Base-by-base conservation (phyloP, 2,329 filamentous ascomycete genomes). In the Trichoderma sp. region DNA sequence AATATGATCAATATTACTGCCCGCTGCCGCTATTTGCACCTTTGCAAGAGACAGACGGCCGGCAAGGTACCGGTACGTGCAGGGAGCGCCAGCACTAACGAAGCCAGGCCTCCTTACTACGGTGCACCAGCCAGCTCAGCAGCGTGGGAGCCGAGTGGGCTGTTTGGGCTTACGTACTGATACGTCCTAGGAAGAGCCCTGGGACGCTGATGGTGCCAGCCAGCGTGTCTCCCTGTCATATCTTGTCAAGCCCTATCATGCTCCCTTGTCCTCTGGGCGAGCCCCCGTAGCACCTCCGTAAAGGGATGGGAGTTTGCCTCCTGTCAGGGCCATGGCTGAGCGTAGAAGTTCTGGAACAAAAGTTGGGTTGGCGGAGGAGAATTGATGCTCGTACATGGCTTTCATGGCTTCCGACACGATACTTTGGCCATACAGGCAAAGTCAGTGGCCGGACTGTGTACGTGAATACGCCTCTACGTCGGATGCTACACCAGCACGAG, bases 121-220 rank as follows among this genome's bases (percentile, higher is more conserved):
- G 40, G 40, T n/a, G 40, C 40, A n/a, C 61, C 53, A 47, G 65
- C 65, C 65, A 68, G 33, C 65, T 68, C 65, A 68, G 40, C 65
- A 61, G 57, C 56, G 60, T 43, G 57, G 57, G 40, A 33, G n/a
- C 24, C 16, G 16, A 49, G 64, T 67, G 64, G 57, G 47, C 31
- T 63, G 66, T 55, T 53, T 58, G 65, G 49, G 67, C 58, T 68
- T 64, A 64, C 64, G 55, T 68, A 60, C 67, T 35, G 35, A 40
- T 63, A 57, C 43, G 47, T 35, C 65, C 56, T 35, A 47, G 35
- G 31, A 57, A 47, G 11, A 40, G 49, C 61, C 43, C 56, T 35
- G 56, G 29, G 56, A 37, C 56, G 56, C 29, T 14, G 61, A 53
- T 49, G 55, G 56, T 60, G 43, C 65, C 65, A 53, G 63, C 31